These are phyloP conservation scores for Logfia minima DNA, from an alignment of 129 eudicot species.

Conservation along the genomic window DNA sequence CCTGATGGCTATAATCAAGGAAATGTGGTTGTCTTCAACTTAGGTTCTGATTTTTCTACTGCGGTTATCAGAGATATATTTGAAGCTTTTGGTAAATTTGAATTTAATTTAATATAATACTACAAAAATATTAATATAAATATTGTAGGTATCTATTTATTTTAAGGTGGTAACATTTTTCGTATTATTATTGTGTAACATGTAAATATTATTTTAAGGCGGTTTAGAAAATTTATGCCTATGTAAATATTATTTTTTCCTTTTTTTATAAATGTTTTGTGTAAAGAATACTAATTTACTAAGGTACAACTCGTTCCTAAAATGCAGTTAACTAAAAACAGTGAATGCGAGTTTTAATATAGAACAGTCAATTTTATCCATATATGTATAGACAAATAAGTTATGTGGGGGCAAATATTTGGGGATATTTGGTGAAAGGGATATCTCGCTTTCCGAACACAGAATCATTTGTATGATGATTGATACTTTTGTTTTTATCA, in stretches of 20 bases:
- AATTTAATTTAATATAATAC: neutral
- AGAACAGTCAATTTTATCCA: neutral
- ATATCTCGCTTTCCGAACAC: constrained; percentile 39
- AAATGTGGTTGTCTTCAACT: constrained; percentile 55
- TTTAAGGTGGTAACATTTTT: too few species aligned
- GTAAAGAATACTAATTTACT: too few species aligned
- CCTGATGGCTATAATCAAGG: constrained; percentile 83
- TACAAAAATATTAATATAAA: neutral
- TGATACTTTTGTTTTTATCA: constrained; percentile 17
- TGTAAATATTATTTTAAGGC: too few species aligned
- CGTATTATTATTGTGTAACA: too few species aligned
- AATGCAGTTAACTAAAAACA: neutral
- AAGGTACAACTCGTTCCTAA: too few species aligned
- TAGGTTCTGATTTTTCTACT: constrained; percentile 39
- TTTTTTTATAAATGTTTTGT: too few species aligned
- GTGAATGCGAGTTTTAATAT: neutral
- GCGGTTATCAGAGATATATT: constrained; percentile 41
- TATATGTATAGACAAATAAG: constrained; percentile 21
- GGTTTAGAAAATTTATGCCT: too few species aligned
- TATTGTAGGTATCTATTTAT: too few species aligned
- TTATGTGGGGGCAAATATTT: constrained; percentile 14
- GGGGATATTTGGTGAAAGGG: constrained; percentile 4
- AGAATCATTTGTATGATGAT: constrained; percentile 19
- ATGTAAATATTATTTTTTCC: too few species aligned
- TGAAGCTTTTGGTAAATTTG: constrained; percentile 59